phyloP scores from a whole-genome alignment of 176 grass and related monocot species.

The Aegilops longissima region DNA sequence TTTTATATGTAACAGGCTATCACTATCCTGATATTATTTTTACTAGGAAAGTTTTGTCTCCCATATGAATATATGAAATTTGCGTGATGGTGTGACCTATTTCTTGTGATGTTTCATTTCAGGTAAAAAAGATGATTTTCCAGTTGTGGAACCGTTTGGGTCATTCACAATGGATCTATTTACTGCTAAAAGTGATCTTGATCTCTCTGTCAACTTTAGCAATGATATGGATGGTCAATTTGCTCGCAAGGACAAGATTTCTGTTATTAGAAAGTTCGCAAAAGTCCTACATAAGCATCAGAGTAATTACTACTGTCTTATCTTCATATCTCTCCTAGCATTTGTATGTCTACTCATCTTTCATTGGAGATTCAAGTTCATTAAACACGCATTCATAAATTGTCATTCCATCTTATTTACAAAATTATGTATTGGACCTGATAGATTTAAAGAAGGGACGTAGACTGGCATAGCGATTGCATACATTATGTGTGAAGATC shows the following conservation, averaged over 20 bases:
- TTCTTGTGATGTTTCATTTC: constrained; percentile 24
- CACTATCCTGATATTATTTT: constrained; percentile 4
- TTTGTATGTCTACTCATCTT: constrained; percentile 21
- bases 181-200: constrained; percentile 86
- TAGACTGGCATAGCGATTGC: not conserved
- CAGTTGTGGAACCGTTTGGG: constrained; percentile 77
- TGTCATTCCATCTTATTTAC: not conserved
- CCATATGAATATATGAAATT: constrained; percentile 2
- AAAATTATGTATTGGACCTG: not conserved
- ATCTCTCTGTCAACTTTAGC: constrained; percentile 89
- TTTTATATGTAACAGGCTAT: not conserved
- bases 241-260: constrained; percentile 61
- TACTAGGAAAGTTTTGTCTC: constrained; percentile 1
- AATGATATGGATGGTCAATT: constrained; percentile 29
- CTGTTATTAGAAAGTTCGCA: constrained; percentile 60
- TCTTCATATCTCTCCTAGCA: constrained; percentile 19
- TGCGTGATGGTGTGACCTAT: not conserved
- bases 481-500: constrained; percentile 9
- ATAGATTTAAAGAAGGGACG: constrained; percentile 20
- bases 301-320: constrained; percentile 51
- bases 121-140: constrained; percentile 62
- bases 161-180: constrained; percentile 98
- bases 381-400: not conserved
- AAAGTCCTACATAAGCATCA: constrained; percentile 56
- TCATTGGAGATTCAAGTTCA: not conserved